Percentiles rank a stretch among this genome's conserved stretches.
Conservation (phyloP, 192 early-diverging fungal species). For the Allomyces arbusculus region DNA sequence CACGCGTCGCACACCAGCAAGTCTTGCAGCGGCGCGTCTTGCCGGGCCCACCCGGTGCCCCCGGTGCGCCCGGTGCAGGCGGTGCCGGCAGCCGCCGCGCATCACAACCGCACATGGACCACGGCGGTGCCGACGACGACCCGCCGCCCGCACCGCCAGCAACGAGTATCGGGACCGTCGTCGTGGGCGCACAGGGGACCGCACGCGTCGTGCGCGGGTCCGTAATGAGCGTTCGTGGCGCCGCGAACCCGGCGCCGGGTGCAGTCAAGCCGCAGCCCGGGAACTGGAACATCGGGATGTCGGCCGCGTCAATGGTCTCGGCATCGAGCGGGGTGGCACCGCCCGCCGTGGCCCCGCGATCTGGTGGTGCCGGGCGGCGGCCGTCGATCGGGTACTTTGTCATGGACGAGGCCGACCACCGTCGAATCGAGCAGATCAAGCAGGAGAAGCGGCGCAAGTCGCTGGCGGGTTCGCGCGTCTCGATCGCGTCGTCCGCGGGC, state of each 20-base stretch:
- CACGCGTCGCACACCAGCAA: constrained; percentile 10
- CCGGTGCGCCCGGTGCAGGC: no score
- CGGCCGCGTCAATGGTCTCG: no score
- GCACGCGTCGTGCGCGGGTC: not conserved
- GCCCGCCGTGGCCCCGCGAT: no score
- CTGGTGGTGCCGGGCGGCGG: not conserved
- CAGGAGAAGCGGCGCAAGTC: not conserved
- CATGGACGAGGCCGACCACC: not conserved
- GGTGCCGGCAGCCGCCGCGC: not conserved
- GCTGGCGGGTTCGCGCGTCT: no score
- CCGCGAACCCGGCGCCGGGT: not conserved
- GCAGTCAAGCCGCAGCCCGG: not conserved
- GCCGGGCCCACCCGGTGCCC: not conserved
- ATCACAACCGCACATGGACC: not conserved
- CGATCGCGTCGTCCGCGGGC: no score
- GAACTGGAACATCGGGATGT: not conserved
- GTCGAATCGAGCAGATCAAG: not conserved
- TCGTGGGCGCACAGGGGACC: not conserved
- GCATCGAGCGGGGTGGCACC: no score
- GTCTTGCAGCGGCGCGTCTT: constrained; percentile 1
- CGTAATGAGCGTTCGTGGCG: not conserved
- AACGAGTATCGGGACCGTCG: no score
- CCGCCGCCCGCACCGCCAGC: no score
- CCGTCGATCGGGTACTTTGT: not conserved
- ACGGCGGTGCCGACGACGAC: not conserved